Evolutionary conservation across 768 basidiomycete genomes (phyloP).

Genomic region (Hygrophoropsis aurantiaca): DNA sequence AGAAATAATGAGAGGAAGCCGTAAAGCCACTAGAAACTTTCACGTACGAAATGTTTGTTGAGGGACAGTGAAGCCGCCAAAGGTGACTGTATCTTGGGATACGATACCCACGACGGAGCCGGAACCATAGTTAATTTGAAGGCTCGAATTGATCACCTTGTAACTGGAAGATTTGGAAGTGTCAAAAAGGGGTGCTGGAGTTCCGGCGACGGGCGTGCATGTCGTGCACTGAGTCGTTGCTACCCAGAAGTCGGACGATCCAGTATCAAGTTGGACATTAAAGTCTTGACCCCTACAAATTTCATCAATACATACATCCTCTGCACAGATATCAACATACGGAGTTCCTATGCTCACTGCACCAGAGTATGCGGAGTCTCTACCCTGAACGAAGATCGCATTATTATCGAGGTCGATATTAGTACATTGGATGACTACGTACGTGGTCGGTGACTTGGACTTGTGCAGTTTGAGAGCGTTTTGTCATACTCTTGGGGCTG

Average conservation of each 20-base stretch:
- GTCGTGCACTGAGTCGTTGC: conserved; percentile 47
- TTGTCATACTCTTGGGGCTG: conserved; percentile 1
- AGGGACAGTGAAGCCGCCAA: conserved; percentile 61
- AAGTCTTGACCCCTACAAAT: conserved; percentile 59
- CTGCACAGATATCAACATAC: conserved; percentile 41
- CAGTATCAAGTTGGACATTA: conserved; percentile 83
- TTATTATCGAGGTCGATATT: too few species aligned
- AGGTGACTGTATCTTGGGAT: conserved; percentile 58
- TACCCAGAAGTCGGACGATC: conserved; percentile 87
- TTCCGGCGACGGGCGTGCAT: conserved; percentile 39
- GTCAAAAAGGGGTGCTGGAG: conserved; percentile 53
- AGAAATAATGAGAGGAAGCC: background rate
- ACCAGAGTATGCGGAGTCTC: conserved; percentile 60
- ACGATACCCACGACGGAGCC: conserved; percentile 60
- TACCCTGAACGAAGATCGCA: conserved; percentile 31
- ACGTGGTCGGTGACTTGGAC: conserved; percentile 55
- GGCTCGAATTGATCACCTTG: conserved; percentile 12
- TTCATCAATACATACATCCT: too few species aligned
- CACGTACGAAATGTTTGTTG: conserved; percentile 55
- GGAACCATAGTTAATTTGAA: conserved; percentile 65
- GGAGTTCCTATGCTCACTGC: conserved; percentile 59
- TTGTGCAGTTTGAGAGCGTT: conserved; percentile 33
- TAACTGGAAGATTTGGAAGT: conserved; percentile 41
- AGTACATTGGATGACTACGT: conserved; percentile 5
- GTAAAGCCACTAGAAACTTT: background rate